Evolutionary conservation across 352 stramenopile genomes (phyloP).

Genomic region (Globisporangium recalcitrans): DNA sequence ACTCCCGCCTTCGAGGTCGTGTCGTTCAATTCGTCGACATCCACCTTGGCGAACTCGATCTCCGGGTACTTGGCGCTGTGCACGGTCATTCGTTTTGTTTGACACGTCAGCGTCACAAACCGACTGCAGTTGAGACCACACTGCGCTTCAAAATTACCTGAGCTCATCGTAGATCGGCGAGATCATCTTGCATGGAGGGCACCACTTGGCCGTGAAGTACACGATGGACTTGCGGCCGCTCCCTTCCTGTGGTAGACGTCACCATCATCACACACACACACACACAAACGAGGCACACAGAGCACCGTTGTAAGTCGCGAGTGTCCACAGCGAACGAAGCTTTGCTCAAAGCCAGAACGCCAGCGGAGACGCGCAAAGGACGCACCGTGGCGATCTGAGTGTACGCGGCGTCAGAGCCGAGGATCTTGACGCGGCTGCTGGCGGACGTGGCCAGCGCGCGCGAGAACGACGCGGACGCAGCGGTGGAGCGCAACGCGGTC

Average conservation of each 20-base stretch:
- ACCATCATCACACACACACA: background rate
- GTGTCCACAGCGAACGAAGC: background rate
- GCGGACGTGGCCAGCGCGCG: constrained; percentile 32
- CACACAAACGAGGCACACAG: background rate
- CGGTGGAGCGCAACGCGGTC: constrained; percentile 22
- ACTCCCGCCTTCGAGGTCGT: constrained; percentile 76
- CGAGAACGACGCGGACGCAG: constrained; percentile 16
- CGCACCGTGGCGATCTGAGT: constrained; percentile 59
- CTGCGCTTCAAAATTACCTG: constrained; percentile 32
- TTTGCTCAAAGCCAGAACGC: background rate
- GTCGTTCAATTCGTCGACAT: constrained; percentile 80
- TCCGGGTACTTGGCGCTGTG: constrained; percentile 45
- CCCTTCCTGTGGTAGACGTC: constrained; percentile 31
- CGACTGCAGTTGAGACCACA: background rate
- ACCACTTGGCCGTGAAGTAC: constrained; percentile 90
- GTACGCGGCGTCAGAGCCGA: constrained; percentile 72
- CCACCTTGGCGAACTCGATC: constrained; percentile 84
- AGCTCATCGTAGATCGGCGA: constrained; percentile 84
- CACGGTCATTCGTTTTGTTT: background rate
- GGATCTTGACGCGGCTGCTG: constrained; percentile 63
- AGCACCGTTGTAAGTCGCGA: background rate
- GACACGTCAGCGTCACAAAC: background rate
- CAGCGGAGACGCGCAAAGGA: background rate
- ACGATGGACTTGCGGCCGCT: constrained; percentile 71
- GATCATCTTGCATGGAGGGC: constrained; percentile 90